Evolutionary conservation across 1,284 basidiomycete genomes (phyloP), one percentile per base, ranked within the genome.

Genomic region (Mycosarcoma maydis): DNA sequence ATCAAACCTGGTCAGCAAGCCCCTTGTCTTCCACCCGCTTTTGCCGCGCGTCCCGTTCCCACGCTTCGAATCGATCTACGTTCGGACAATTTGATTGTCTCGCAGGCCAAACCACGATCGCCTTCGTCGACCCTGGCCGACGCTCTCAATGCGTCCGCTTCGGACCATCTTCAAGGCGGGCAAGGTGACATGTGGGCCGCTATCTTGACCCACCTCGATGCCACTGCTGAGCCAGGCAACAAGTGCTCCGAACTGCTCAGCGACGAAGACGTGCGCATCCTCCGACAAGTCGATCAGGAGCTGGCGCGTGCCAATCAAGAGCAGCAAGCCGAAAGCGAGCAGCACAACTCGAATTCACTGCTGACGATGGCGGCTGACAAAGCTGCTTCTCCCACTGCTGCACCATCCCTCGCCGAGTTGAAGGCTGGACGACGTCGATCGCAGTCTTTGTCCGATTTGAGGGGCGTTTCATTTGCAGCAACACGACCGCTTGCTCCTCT

Each of bases 231-330:
- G 24, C 23, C 23, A n/a, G 10, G 23, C 24, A 30, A 37, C 36
- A 36, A 44, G 17, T 47, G 40, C 4, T 17, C 37, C 22, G 57
- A 46, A 16, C 33, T 78, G 30, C 39, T 75, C 26, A 59, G 51
- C 9, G 70, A 73, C 14, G 76, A 78, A 36, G 66, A 77, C 33
- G 57, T 55, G 3, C 44, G 76, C 10, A 71, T 78, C 17, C 42
- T 77, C 3, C 20, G 24, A 2, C 44, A 67, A 6, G 62, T 73
- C 1, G 73, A 73, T 6, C 42, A 39, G 4, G 54, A 51, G 24
- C 14, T 72, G 11, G 51, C 19, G 23, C 16, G 17, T 10, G 19
- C 13, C n/a, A 22, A 23, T n/a, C 37, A 32, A 43, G 52, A 41
- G 1, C 16, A 20, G 2, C 23, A 34, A 14, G 30, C 19, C 14